A percentile compares a stretch with the other conserved stretches of the same genome.
Evolutionary conservation across 2,329 filamentous ascomycete species (phyloP).

Genomic region (Talaromyces sp.): DNA sequence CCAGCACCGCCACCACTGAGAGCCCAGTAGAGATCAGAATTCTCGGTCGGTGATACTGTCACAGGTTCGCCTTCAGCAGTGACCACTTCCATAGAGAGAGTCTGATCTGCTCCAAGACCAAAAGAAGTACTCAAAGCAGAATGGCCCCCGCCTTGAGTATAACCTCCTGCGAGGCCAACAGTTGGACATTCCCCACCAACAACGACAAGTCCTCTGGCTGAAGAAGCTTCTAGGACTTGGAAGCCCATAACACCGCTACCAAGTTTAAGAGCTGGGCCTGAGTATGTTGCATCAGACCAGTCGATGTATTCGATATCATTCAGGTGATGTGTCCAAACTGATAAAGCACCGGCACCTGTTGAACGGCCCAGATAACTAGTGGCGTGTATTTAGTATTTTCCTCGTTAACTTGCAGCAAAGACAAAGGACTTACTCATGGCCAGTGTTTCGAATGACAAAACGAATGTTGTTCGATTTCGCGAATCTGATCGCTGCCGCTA

Average conservation of each 20-base stretch:
- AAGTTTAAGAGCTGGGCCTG: not conserved
- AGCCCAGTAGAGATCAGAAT: conserved; percentile 60
- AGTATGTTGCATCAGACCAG: conserved; percentile 28
- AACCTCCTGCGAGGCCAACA: conserved; percentile 57
- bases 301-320: conserved; percentile 39
- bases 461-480: conserved; percentile 11
- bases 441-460: conserved; percentile 11
- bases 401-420: not conserved
- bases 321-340: conserved; percentile 47
- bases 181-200: conserved; percentile 48
- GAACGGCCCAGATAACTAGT: conserved; percentile 38
- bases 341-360: conserved; percentile 42
- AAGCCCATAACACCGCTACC: not conserved
- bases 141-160: conserved; percentile 57
- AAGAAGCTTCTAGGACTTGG: conserved; percentile 22
- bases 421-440: conserved; percentile 30
- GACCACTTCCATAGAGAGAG: conserved; percentile 53
- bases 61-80: conserved; percentile 46
- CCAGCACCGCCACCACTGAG: conserved; percentile 55
- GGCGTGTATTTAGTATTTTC: not conserved
- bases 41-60: conserved; percentile 41
- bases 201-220: conserved; percentile 42
- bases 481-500: conserved; percentile 5
- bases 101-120: conserved; percentile 55
- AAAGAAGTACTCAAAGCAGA: conserved; percentile 20